Evolutionary conservation across 2,329 filamentous ascomycete genomes (phyloP).

Genomic region (Aspergillus versicolor): DNA sequence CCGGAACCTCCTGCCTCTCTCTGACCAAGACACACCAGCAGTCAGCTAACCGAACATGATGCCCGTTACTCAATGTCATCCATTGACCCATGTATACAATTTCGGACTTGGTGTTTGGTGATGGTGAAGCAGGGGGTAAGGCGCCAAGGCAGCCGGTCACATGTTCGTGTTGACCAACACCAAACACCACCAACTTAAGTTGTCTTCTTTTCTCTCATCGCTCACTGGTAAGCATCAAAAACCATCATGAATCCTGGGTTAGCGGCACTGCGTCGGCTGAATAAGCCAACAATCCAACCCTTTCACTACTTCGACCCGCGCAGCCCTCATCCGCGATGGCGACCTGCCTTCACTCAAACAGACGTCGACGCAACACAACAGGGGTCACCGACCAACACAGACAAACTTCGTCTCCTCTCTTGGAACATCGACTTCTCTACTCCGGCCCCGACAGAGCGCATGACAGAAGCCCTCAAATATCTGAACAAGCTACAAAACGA

Average conservation of each 20-base stretch:
- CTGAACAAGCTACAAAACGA: conserved; percentile 31
- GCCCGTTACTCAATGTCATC: too few species aligned
- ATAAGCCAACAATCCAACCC: conserved; percentile 1
- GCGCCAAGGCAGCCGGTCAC: too few species aligned
- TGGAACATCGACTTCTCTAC: conserved; percentile 53
- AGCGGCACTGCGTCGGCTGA: not conserved
- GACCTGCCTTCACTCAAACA: not conserved
- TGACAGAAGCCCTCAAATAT: conserved; percentile 42
- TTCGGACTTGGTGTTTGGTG: too few species aligned
- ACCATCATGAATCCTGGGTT: not conserved
- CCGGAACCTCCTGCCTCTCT: too few species aligned
- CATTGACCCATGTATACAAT: too few species aligned
- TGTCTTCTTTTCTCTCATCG: too few species aligned
- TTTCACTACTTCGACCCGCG: conserved; percentile 9
- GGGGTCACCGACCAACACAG: not conserved
- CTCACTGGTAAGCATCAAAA: too few species aligned
- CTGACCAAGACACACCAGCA: too few species aligned
- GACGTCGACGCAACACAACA: not conserved
- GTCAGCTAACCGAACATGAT: too few species aligned
- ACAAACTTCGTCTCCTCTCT: conserved; percentile 37
- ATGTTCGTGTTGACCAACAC: too few species aligned
- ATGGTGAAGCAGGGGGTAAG: too few species aligned
- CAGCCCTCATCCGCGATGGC: not conserved
- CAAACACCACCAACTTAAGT: too few species aligned
- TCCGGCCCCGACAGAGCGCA: conserved; percentile 38